Evolutionary conservation across 2,329 filamentous ascomycete species (phyloP).

Genomic region (Fusarium praegraminearum): DNA sequence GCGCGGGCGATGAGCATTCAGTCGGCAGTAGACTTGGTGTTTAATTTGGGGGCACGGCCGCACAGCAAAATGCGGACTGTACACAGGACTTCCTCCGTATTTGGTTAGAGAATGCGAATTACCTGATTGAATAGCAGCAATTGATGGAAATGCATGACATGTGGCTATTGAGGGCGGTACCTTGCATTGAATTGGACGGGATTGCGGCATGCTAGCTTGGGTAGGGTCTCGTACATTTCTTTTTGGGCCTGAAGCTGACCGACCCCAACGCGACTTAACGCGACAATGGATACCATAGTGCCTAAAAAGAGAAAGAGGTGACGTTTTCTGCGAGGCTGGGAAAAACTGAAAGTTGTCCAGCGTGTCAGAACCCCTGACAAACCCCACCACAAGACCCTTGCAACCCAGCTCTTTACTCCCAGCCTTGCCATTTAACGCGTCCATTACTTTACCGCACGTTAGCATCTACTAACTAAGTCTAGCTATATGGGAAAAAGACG

Average conservation of each 20-base stretch:
- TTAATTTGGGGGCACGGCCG: not conserved
- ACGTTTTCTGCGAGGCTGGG: constrained; percentile 43
- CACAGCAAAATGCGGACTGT: not conserved
- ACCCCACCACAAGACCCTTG: constrained; percentile 31
- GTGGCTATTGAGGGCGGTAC: constrained; percentile 8
- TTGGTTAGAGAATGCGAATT: not conserved
- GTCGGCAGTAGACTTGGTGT: not conserved
- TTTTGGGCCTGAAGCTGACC: constrained; percentile 5
- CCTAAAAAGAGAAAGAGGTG: constrained; percentile 16
- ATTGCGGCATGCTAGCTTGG: not conserved
- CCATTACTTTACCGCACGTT: constrained; percentile 45
- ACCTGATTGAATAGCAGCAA: not conserved
- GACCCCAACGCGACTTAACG: constrained; percentile 27
- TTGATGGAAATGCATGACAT: not conserved
- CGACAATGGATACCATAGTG: constrained; percentile 1
- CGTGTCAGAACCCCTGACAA: constrained; percentile 37
- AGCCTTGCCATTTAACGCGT: constrained; percentile 52
- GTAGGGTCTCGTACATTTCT: not conserved
- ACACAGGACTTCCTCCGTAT: not conserved
- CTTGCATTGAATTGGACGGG: constrained; percentile 12
- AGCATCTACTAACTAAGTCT: not conserved
- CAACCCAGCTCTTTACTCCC: constrained; percentile 43
- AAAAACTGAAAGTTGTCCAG: constrained; percentile 16
- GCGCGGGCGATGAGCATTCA: not conserved
- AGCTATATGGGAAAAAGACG: constrained; percentile 47